A percentile compares a stretch with the other conserved stretches of the same genome.
Conservation (phyloP, 1,139 yeast species). For the Blastobotrys arbuscula region DNA sequence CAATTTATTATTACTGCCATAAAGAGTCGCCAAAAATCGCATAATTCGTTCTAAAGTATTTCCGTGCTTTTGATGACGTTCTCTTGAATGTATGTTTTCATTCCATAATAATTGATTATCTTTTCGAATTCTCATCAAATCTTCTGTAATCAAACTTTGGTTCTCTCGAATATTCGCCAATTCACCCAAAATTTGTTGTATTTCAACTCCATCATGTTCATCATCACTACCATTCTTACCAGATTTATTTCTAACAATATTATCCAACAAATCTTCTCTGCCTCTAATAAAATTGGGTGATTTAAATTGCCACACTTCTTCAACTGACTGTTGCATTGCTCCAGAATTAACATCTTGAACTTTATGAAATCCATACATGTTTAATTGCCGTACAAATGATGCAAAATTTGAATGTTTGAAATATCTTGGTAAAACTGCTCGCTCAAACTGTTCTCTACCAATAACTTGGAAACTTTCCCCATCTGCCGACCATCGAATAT, state of each 20-base stretch:
- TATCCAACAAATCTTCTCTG: constrained; percentile 66
- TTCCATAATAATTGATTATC: constrained; percentile 92
- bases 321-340: constrained; percentile 46
- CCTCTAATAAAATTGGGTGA: constrained; percentile 72
- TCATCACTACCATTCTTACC: constrained; percentile 37
- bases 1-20: constrained; percentile 51
- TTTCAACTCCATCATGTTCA: constrained; percentile 47
- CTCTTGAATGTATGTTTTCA: constrained; percentile 77
- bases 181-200: constrained; percentile 59
- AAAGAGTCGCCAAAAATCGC: constrained; percentile 77
- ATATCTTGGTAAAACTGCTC: constrained; percentile 72
- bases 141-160: constrained; percentile 78
- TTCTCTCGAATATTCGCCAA: constrained; percentile 70
- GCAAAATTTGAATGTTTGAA: constrained; percentile 93
- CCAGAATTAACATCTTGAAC: constrained; percentile 73
- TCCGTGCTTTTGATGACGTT: constrained; percentile 77
- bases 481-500: constrained; percentile 78
- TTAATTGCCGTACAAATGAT: constrained; percentile 85
- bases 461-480: constrained; percentile 82
- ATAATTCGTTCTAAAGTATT: constrained; percentile 84
- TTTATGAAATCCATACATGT: constrained; percentile 97
- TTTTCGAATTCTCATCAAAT: constrained; percentile 69
- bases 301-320: constrained; percentile 71
- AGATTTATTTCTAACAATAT: constrained; percentile 51
- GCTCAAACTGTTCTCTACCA: constrained; percentile 83